These are phyloP conservation scores for Dioscorea alata DNA, from an alignment of 106 monocot genomes.

Conservation along the genomic window DNA sequence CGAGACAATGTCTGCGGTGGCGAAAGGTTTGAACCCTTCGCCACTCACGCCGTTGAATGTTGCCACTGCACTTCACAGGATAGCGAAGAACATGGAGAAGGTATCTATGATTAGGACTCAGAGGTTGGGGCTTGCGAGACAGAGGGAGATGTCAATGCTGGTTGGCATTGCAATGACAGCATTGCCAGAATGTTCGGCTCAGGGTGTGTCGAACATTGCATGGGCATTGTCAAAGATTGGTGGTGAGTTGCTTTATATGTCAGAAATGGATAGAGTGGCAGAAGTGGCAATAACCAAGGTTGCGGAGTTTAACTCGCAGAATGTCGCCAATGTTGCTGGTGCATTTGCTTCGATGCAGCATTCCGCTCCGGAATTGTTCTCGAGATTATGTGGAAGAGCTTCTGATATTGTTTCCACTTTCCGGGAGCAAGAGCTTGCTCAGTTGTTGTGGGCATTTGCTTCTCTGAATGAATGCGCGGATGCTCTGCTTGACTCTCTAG, in stretches of 20 bases:
- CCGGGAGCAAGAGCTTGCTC: constrained; percentile 80
- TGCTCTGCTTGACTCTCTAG: constrained; percentile 58
- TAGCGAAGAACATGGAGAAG: constrained; percentile 98
- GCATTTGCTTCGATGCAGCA: constrained; percentile 94
- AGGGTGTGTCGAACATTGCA: constrained; percentile 86
- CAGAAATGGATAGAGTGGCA: constrained; percentile 95
- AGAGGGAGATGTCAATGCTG: constrained; percentile 90
- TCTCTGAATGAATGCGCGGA: constrained; percentile 66
- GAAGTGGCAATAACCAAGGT: constrained; percentile 68
- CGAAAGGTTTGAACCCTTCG: constrained; percentile 88
- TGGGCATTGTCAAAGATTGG: constrained; percentile 98
- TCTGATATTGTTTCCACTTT: constrained; percentile 58
- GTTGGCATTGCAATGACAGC: constrained; percentile 88
- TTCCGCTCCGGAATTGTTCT: constrained; percentile 66
- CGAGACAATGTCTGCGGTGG: constrained; percentile 60
- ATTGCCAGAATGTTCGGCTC: constrained; percentile 79
- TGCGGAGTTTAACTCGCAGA: constrained; percentile 81
- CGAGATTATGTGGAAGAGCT: constrained; percentile 48
- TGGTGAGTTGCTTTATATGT: constrained; percentile 75
- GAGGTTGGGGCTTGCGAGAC: constrained; percentile 73
- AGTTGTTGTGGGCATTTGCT: constrained; percentile 91
- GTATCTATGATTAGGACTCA: constrained; percentile 62
- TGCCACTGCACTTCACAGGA: constrained; percentile 82
- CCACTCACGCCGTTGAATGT: constrained; percentile 82
- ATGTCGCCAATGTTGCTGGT: constrained; percentile 88